A percentile compares a stretch with the other conserved stretches of the same genome.
These are phyloP conservation scores for Panaeolus cyanescens DNA, from an alignment of 768 basidiomycete species.

Conservation along the genomic window DNA sequence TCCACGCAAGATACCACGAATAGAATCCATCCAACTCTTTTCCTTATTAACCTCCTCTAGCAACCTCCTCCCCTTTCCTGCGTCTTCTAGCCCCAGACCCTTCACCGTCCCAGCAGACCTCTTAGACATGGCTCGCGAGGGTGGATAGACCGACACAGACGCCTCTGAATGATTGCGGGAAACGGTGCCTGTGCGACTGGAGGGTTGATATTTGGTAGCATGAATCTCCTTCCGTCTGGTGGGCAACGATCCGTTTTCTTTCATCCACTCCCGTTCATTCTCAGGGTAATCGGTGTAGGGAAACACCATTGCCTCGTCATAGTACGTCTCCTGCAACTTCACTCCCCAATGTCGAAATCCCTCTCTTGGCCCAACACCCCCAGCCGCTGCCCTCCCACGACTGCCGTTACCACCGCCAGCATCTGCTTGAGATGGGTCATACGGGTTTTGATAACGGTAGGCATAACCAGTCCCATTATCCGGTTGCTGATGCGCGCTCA, in stretches of 20 bases:
- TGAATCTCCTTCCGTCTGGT: background rate
- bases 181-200: background rate
- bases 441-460: background rate
- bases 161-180: background rate
- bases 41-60: slow-evolving; percentile 42
- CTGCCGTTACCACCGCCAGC: background rate
- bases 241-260: background rate
- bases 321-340: background rate
- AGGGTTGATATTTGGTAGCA: background rate
- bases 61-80: background rate
- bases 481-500: background rate
- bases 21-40: slow-evolving; percentile 32
- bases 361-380: background rate
- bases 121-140: background rate
- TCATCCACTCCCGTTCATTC: background rate
- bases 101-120: background rate
- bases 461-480: background rate
- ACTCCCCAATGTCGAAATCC: background rate
- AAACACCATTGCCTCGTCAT: background rate
- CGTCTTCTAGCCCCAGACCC: background rate
- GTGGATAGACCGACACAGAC: background rate
- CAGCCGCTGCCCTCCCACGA: background rate
- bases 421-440: background rate
- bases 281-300: background rate
- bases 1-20: slow-evolving; percentile 21